Base-by-base conservation (phyloP, 768 basidiomycete genomes). In the Tricholoma bakamatsutake region DNA sequence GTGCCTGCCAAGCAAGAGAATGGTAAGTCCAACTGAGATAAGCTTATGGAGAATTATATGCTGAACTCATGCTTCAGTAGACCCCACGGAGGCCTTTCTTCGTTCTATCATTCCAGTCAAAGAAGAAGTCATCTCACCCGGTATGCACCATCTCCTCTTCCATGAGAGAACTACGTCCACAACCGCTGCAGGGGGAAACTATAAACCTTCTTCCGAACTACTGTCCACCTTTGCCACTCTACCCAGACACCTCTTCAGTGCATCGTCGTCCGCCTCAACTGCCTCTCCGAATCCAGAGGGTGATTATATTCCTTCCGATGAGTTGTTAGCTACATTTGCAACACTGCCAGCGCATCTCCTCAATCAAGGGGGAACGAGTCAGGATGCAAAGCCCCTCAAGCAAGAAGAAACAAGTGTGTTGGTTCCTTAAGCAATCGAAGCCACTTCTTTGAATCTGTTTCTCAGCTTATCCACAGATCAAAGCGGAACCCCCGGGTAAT, bases 171-270 rank as follows among this genome's bases (percentile, higher is more conserved):
- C 6, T 4, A 10, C 37, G 24, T 31, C 39, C n/a, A 57, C 27
- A 28, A 21, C 27, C 5, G 12, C 11, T 33, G 17, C 31, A 59
- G 57, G 17, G 21, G 43, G 51, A 10, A 21, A 37, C 33, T 61
- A 61, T 30, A 21, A 54, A 42, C 60, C 60, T 3, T 61, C 60
- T 9, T 48, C 40, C 17, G 60, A 61, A 35, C 55, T 61, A 6
- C 45, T 59, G 54, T 51, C 55, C 28, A 52, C 55, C 6, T 56
- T 61, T 34, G 47, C 57, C 33, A 34, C 17, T 33, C 55, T 61
- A 3, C 54, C 47, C 13, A 28, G 13, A 9, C 52, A 52, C 15
- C 13, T 54, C 18, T 31, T 53, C n/a, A 47, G 39, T 24, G 17
- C n/a, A 11, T 33, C 33, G 35, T 17, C 54, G 9, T 4, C 42